These are phyloP conservation scores for Prunella vulgaris DNA, from an alignment of 257 asterid species.

Conservation along the genomic window DNA sequence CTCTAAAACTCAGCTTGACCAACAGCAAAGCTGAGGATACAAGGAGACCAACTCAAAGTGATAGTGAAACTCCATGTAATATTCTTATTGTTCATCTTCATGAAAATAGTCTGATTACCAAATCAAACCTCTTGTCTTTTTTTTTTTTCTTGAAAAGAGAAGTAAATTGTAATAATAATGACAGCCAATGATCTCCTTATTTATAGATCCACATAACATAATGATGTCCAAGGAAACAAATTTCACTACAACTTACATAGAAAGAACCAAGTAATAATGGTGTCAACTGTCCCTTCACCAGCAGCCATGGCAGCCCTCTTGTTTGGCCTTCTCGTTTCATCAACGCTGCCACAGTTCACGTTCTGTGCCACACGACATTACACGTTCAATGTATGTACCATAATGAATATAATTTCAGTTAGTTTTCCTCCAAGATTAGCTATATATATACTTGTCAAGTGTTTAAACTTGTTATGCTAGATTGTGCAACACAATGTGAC, in stretches of 20 bases:
- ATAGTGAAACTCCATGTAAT: conserved; percentile 21
- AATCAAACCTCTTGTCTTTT: conserved; percentile 20
- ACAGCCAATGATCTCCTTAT: conserved; percentile 13
- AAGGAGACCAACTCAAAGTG: conserved; percentile 22
- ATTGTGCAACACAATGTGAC: conserved; percentile 55
- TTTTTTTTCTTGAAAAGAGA: too few species aligned
- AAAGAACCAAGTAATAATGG: conserved; percentile 9
- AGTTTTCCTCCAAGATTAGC: background rate
- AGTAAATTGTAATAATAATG: background rate
- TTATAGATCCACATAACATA: conserved; percentile 17
- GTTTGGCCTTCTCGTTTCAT: conserved; percentile 24
- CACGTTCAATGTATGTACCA: conserved; percentile 47
- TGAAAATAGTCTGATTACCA: conserved; percentile 31
- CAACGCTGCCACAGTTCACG: conserved; percentile 34
- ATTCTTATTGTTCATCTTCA: background rate
- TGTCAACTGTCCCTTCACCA: background rate
- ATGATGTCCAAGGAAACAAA: background rate
- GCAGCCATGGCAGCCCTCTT: conserved; percentile 26
- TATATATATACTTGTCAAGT: background rate
- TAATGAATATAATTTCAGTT: background rate
- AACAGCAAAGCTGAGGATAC: conserved; percentile 20
- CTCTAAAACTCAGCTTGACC: conserved; percentile 65
- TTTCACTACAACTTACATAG: background rate
- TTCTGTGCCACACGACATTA: conserved; percentile 47
- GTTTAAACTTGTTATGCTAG: conserved; percentile 25